Percentiles rank a stretch among this genome's conserved stretches.
phyloP scores from a whole-genome alignment of 1,284 basidiomycete species.

The Marasmius tenuissimus region DNA sequence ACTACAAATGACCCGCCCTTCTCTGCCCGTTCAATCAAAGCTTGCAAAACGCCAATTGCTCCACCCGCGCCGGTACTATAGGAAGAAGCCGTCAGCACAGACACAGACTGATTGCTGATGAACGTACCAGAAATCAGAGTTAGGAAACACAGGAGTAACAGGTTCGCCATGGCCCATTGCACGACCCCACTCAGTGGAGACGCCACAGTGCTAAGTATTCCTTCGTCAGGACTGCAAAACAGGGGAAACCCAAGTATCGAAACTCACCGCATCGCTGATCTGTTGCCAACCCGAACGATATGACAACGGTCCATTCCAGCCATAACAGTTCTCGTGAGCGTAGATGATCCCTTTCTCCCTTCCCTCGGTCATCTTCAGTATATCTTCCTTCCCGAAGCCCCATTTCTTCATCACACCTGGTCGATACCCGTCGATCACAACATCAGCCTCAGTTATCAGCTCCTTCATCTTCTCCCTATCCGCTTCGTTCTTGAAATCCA shows the following conservation, averaged over 20 bases:
- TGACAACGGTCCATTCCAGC: conserved; percentile 10
- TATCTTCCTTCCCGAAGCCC: conserved; percentile 28
- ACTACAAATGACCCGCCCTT: conserved; percentile 13
- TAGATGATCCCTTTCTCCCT: conserved; percentile 24
- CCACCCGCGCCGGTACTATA: conserved; percentile 10
- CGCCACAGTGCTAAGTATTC: conserved; percentile 7
- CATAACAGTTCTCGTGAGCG: conserved; percentile 27
- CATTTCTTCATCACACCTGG: conserved; percentile 26
- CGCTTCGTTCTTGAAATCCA: conserved; percentile 23
- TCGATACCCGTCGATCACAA: conserved; percentile 29
- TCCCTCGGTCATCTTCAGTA: conserved; percentile 20
- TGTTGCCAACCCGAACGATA: conserved; percentile 17
- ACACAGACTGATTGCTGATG: neutral
- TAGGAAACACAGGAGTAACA: conserved; percentile 14
- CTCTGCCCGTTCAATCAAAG: conserved; percentile 7
- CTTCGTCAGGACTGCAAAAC: neutral
- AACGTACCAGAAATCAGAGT: conserved; percentile 13
- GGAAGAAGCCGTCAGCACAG: neutral
- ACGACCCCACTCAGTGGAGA: conserved; percentile 9
- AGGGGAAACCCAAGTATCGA: neutral
- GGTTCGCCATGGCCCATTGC: conserved; percentile 14
- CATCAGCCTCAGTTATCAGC: conserved; percentile 24
- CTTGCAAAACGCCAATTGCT: conserved; percentile 10
- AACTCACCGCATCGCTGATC: conserved; percentile 15
- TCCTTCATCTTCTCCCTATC: conserved; percentile 17